Conservation (phyloP, 805 yeast genomes). For the Yamadazyma nakazawae region DNA sequence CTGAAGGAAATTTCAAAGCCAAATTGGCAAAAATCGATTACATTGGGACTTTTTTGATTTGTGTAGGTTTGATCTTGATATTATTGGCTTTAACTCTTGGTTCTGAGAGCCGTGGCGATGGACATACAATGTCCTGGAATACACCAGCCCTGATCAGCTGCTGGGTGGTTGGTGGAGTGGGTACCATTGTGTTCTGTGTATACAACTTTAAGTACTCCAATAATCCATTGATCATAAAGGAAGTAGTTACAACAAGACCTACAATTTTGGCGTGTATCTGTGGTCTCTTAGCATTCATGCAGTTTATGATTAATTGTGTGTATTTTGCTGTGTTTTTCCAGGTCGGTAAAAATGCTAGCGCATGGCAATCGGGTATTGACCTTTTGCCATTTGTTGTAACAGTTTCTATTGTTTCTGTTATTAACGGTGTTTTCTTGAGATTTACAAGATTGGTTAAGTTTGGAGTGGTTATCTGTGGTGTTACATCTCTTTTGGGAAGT, state of each 20-base stretch:
- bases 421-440: constrained; percentile 30
- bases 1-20: constrained; percentile 33
- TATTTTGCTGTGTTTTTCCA: constrained; percentile 39
- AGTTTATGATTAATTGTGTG: constrained; percentile 37
- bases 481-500: constrained; percentile 31
- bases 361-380: constrained; percentile 37
- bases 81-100: constrained; percentile 54
- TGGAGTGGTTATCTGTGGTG: constrained; percentile 27
- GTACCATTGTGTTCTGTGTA: constrained; percentile 30
- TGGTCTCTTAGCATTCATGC: constrained; percentile 33
- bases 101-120: constrained; percentile 17
- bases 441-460: constrained; percentile 28
- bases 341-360: constrained; percentile 31
- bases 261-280: constrained; percentile 38
- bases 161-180: constrained; percentile 44
- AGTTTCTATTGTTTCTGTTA: constrained; percentile 30
- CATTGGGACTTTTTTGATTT: constrained; percentile 44
- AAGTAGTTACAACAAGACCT: constrained; percentile 34
- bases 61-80: constrained; percentile 43
- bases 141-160: constrained; percentile 51
- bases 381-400: constrained; percentile 33
- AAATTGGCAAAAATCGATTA: constrained; percentile 47
- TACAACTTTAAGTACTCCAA: constrained; percentile 43
- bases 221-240: constrained; percentile 46
- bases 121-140: constrained; percentile 49